Evolutionary conservation across 495 filamentous ascomycete genomes (phyloP).

Genomic region (Annulohypoxylon bovei): DNA sequence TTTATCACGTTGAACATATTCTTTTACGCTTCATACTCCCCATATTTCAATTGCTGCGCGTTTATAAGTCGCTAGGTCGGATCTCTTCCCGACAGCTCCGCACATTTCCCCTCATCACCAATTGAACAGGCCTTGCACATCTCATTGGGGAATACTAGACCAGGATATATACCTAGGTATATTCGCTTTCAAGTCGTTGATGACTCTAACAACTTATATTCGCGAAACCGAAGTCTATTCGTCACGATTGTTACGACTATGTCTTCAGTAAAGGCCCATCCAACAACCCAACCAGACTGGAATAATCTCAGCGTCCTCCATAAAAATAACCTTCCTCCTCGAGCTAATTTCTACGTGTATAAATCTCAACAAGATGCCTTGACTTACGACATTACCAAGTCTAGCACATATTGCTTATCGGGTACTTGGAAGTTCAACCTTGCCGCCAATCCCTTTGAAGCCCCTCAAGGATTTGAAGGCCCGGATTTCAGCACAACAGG

Average conservation of each 20-base stretch:
- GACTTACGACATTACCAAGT: slow-evolving; percentile 40
- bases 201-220: background rate
- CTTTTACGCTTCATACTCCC: background rate
- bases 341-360: slow-evolving; percentile 61
- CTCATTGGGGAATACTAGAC: background rate
- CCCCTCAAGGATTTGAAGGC: slow-evolving; percentile 49
- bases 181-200: background rate
- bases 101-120: slow-evolving; percentile 23
- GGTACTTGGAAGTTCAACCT: slow-evolving; percentile 71
- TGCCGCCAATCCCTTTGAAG: slow-evolving; percentile 58
- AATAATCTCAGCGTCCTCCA: slow-evolving; percentile 59
- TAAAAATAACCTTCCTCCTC: slow-evolving; percentile 59
- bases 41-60: background rate
- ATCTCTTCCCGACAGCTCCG: slow-evolving; percentile 21
- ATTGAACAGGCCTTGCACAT: background rate
- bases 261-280: slow-evolving; percentile 23
- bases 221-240: background rate
- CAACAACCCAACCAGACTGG: slow-evolving; percentile 54
- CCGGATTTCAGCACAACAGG: slow-evolving; percentile 37
- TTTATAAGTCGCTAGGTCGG: slow-evolving; percentile 14
- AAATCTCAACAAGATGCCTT: slow-evolving; percentile 41
- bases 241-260: slow-evolving; percentile 5
- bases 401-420: slow-evolving; percentile 55
- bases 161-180: background rate
- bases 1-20: background rate